Percentiles rank a stretch among this genome's conserved stretches.
These are phyloP conservation scores for Dactylellina cionopaga DNA, from an alignment of 2,329 filamentous ascomycete genomes.

Conservation along the genomic window DNA sequence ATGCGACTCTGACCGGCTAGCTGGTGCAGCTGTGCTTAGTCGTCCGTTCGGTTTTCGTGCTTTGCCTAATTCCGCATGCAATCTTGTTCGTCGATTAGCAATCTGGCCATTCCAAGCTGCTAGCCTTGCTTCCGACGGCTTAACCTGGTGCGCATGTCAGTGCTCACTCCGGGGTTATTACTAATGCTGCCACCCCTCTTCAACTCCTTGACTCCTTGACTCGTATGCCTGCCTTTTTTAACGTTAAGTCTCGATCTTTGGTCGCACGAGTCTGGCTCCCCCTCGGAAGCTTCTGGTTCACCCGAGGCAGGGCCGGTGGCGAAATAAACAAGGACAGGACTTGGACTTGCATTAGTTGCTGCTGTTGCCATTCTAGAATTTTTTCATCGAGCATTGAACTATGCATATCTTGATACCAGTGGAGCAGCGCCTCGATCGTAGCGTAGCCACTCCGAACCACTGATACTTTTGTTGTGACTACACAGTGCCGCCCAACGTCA, in stretches of 20 bases:
- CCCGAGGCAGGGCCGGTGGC: constrained; percentile 28
- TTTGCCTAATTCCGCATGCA: constrained; percentile 30
- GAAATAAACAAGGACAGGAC: constrained; percentile 12
- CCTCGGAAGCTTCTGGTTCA: constrained; percentile 1
- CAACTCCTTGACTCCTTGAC: background rate
- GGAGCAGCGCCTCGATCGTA: too few species aligned
- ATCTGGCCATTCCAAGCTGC: constrained; percentile 17
- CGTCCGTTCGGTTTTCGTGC: background rate
- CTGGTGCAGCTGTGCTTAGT: too few species aligned
- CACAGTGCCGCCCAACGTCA: constrained; percentile 20
- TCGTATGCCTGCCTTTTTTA: constrained; percentile 12
- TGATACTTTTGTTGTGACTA: too few species aligned
- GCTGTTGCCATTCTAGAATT: too few species aligned
- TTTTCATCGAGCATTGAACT: background rate
- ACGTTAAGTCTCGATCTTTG: background rate
- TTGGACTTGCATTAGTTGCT: too few species aligned
- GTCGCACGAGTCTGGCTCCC: background rate
- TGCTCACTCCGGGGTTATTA: constrained; percentile 14
- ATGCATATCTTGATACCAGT: too few species aligned
- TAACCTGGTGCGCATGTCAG: constrained; percentile 13
- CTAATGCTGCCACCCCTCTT: constrained; percentile 18
- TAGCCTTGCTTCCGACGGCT: constrained; percentile 23
- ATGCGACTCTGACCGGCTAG: constrained; percentile 3
- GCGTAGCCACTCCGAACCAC: too few species aligned
- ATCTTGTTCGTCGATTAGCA: constrained; percentile 31